Conservation (phyloP, 2,329 filamentous ascomycete species). For the Colletotrichum aenigma region DNA sequence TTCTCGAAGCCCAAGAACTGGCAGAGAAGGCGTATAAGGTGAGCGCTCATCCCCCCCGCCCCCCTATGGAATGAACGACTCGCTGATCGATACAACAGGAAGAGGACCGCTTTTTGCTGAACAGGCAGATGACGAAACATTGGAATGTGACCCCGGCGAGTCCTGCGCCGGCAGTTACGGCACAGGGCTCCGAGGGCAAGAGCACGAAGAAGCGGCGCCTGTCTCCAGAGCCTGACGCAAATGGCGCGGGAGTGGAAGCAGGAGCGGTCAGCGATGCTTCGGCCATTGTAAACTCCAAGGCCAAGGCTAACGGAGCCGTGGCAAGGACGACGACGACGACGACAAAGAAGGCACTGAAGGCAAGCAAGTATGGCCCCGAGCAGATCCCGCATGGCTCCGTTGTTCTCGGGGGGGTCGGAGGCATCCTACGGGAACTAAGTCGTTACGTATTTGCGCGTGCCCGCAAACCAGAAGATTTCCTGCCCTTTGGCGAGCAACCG, state of each 20-base stretch:
- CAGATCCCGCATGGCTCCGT: constrained; percentile 16
- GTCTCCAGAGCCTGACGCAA: constrained; percentile 18
- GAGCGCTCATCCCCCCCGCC: not conserved
- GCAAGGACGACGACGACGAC: not conserved
- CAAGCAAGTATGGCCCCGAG: constrained; percentile 19
- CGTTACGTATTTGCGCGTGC: constrained; percentile 7
- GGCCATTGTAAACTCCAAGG: not conserved
- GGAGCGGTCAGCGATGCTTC: constrained; percentile 14
- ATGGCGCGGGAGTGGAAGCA: not conserved
- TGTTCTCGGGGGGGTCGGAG: constrained; percentile 7
- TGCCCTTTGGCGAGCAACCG: constrained; percentile 36
- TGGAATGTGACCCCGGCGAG: constrained; percentile 33
- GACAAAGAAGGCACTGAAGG: constrained; percentile 10
- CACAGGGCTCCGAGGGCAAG: constrained; percentile 19
- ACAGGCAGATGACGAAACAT: constrained; percentile 45
- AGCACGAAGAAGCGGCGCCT: constrained; percentile 26
- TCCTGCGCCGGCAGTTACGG: not conserved
- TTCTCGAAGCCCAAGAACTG: constrained; percentile 39
- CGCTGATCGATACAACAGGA: constrained; percentile 16
- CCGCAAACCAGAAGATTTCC: constrained; percentile 1
- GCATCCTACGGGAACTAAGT: not conserved
- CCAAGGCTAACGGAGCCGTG: not conserved
- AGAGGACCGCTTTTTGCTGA: constrained; percentile 43
- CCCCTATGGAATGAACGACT: not conserved
- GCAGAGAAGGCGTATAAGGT: constrained; percentile 24